Evolutionary conservation across 768 basidiomycete genomes (phyloP), one percentile per base, ranked within the genome.

Genomic region (Panus rudis): DNA sequence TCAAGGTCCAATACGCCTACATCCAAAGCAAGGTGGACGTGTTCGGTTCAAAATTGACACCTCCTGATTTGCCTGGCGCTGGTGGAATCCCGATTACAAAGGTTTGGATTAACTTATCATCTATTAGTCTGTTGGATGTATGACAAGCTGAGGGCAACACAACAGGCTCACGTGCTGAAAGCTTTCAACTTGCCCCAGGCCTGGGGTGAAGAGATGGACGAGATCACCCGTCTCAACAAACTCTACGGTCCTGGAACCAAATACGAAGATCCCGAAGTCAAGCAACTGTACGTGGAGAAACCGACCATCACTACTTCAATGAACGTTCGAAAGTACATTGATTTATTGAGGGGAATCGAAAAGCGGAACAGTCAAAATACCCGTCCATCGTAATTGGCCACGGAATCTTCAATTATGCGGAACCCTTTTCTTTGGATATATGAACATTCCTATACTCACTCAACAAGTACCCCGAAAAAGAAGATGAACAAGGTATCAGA

Each of bases 171-270:
- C 45, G 68, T 86, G 21, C 61, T 73, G 54, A 61, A 57, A 28
- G 77, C 76, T 6, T 62, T 86, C 39, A 63, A 64, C 16, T 54
- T 81, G 13, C 63, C 70, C 24, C 47, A 47, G 22, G 41, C 54
- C 26, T 79, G 71, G 65, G 67, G 69, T 2, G 54, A 66, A 8
- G 67, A 68, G 22, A 78, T 76, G 55, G 59, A 61, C 13, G 78
- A 78, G 50, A 76, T 72, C 5, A 58, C 78, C 37, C 37, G 43
- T 8, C 71, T 85, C 27, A 58, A 82, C 31, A 57, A 53, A 14
- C 60, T 74, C 41, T 85, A 84, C 52, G 84, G 84, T 3, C 68
- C 71, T 22, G 81, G 81, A 5, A 60, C 56, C 20, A 69, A 71
- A 22, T 63, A 59, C 42, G 68, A 71, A 55, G 73, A 83, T 48